These are phyloP conservation scores for Penicillium atrosanguineum DNA, from an alignment of 495 filamentous ascomycete species.

Conservation along the genomic window DNA sequence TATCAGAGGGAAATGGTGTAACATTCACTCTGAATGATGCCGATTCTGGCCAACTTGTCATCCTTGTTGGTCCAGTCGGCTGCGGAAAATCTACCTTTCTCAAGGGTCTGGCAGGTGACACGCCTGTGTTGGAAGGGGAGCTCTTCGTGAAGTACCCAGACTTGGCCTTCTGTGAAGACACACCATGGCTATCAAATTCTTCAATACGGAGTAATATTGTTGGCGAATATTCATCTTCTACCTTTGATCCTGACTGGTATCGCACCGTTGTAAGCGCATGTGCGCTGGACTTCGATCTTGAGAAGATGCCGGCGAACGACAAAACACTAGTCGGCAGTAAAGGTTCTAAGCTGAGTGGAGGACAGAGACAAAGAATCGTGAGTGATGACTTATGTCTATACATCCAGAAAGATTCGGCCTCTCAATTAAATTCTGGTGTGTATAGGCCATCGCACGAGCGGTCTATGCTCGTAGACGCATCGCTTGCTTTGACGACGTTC, in stretches of 20 bases:
- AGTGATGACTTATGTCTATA: neutral
- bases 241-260: constrained; percentile 32
- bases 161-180: constrained; percentile 18
- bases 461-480: constrained; percentile 38
- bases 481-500: constrained; percentile 48
- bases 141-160: constrained; percentile 18
- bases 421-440: too few species aligned
- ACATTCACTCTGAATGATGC: too few species aligned
- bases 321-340: constrained; percentile 75
- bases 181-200: neutral
- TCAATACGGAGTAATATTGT: neutral
- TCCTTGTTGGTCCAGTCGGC: constrained; percentile 38
- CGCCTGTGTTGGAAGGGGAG: constrained; percentile 9
- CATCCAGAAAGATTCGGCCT: too few species aligned
- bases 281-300: constrained; percentile 26
- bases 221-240: neutral
- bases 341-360: constrained; percentile 78
- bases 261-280: constrained; percentile 28
- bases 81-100: constrained; percentile 43
- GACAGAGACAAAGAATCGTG: constrained; percentile 64
- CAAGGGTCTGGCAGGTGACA: constrained; percentile 25
- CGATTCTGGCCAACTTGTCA: too few species aligned
- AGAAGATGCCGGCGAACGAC: constrained; percentile 54
- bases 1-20: too few species aligned
- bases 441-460: too few species aligned